phyloP scores from a whole-genome alignment of 148 eudicot species.

The Persicaria tinctoria region DNA sequence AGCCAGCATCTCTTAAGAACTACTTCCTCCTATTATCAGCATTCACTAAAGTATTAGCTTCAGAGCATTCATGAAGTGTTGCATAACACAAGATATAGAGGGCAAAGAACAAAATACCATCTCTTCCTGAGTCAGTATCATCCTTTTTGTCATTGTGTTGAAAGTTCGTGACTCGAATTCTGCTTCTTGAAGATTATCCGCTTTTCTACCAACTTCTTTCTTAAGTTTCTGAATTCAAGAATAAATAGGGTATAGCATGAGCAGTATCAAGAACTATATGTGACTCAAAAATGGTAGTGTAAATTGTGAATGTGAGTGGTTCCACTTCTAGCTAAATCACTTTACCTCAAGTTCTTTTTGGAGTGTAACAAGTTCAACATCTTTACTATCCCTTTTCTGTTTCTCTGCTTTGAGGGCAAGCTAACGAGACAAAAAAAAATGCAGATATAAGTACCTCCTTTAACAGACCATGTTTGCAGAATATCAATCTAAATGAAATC shows the following conservation, averaged over 20 bases:
- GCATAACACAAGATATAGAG: neutral
- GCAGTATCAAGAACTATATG: neutral
- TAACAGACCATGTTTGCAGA: neutral
- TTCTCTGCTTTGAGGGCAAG: constrained; percentile 81
- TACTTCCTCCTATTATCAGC: constrained; percentile 72
- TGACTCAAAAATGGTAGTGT: neutral
- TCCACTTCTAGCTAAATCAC: neutral
- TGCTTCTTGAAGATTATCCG: constrained; percentile 66
- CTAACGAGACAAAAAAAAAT: constrained; percentile 30
- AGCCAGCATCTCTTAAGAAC: constrained; percentile 99
- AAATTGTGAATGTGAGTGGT: neutral
- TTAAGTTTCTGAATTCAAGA: constrained; percentile 49
- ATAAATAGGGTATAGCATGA: neutral
- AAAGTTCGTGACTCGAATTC: constrained; percentile 90
- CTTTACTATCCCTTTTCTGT: constrained; percentile 76
- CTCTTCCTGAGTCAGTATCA: constrained; percentile 95
- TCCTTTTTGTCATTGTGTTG: constrained; percentile 79
- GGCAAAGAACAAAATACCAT: constrained; percentile 48
- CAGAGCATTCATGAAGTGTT: neutral
- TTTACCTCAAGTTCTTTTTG: constrained; percentile 75
- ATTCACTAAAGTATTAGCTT: constrained; percentile 9
- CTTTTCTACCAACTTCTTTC: constrained; percentile 50
- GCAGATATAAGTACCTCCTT: neutral
- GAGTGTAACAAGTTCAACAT: constrained; percentile 57
- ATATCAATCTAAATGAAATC: neutral